Evolutionary conservation across 345 rosid species (phyloP).

Genomic region (Kernera saxatilis): DNA sequence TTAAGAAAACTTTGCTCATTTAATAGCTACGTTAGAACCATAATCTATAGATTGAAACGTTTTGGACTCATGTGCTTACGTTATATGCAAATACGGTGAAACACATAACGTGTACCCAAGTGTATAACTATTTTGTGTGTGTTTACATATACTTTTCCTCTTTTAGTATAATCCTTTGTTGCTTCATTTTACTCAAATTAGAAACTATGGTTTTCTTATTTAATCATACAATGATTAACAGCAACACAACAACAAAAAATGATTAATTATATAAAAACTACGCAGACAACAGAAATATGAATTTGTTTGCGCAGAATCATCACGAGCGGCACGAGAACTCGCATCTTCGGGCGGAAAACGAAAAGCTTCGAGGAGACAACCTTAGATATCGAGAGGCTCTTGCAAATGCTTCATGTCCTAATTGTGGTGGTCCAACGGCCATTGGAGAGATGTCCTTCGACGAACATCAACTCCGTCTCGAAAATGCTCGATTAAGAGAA

Average conservation of each 20-base stretch:
- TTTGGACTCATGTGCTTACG: constrained; percentile 8
- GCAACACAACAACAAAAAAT: not conserved
- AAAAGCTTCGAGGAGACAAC: constrained; percentile 84
- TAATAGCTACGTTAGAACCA: not conserved
- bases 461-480: constrained; percentile 88
- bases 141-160: not conserved
- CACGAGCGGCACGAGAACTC: constrained; percentile 84
- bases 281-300: not conserved
- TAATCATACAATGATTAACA: not conserved
- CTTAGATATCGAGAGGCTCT: constrained; percentile 86
- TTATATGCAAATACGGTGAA: constrained; percentile 17
- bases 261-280: not conserved
- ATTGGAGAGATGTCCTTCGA: constrained; percentile 93
- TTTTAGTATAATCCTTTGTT: constrained; percentile 15
- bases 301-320: constrained; percentile 49
- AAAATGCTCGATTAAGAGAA: constrained; percentile 81
- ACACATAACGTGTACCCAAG: constrained; percentile 21
- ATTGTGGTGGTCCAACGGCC: constrained; percentile 91
- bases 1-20: not conserved
- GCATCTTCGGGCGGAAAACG: constrained; percentile 77
- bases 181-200: not conserved
- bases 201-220: not conserved
- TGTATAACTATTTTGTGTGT: not conserved
- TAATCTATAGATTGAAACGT: not conserved
- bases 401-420: constrained; percentile 87